phyloP scores from a whole-genome alignment of 768 basidiomycete genomes.

The Lentinula sp. region DNA sequence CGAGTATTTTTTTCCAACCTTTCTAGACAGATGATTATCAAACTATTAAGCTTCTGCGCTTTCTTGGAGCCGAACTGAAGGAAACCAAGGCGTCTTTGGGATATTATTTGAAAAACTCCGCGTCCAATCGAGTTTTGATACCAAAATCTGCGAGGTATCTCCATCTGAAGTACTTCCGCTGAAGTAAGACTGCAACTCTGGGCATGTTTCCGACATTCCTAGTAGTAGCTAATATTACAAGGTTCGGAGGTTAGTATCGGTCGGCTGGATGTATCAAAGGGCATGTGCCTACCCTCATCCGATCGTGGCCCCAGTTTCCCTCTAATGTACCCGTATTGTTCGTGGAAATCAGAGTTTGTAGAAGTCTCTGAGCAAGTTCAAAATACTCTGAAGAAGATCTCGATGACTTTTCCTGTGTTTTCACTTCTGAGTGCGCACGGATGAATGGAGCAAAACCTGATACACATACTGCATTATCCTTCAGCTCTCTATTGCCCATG shows the following conservation, averaged over 20 bases:
- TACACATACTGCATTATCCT: background rate
- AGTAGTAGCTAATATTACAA: background rate
- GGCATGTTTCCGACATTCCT: background rate
- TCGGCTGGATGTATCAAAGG: background rate
- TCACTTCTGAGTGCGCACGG: background rate
- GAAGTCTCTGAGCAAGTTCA: background rate
- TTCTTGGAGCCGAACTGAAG: background rate
- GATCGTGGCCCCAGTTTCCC: background rate
- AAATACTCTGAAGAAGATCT: background rate
- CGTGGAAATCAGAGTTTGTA: background rate
- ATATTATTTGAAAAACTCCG: background rate
- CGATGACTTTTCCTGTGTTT: background rate
- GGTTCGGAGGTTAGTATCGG: background rate
- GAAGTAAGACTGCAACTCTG: background rate
- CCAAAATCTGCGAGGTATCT: background rate
- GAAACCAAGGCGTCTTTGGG: slow-evolving; percentile 3
- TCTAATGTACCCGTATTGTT: background rate
- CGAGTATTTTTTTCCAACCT: too few species aligned
- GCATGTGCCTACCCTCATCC: background rate
- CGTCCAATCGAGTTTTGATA: background rate
- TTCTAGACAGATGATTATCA: too few species aligned
- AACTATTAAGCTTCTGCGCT: background rate
- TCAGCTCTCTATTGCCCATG: too few species aligned
- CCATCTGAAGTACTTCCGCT: background rate
- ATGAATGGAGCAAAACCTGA: background rate